Conservation (phyloP, 495 filamentous ascomycete genomes). For the Lepraria neglecta region DNA sequence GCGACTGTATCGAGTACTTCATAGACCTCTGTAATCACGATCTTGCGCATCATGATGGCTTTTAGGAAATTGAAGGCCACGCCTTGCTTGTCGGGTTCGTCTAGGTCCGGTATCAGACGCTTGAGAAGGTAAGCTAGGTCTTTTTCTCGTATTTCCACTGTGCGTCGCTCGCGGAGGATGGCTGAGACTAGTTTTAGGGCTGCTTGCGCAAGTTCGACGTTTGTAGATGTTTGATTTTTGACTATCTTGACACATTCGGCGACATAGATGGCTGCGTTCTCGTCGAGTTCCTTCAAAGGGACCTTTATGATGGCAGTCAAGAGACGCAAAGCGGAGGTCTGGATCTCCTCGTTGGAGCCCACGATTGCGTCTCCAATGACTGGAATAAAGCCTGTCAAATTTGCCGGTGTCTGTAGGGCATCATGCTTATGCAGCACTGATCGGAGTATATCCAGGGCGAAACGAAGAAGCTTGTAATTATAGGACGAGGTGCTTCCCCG, state of each 20-base stretch:
- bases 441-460: constrained; percentile 79
- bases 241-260: constrained; percentile 74
- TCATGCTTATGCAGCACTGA: constrained; percentile 75
- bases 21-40: constrained; percentile 82
- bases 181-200: constrained; percentile 80
- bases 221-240: constrained; percentile 68
- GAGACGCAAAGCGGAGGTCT: constrained; percentile 72
- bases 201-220: constrained; percentile 74
- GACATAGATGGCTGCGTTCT: constrained; percentile 68
- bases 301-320: constrained; percentile 82
- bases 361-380: constrained; percentile 82
- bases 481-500: constrained; percentile 64
- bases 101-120: constrained; percentile 79
- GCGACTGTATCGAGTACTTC: constrained; percentile 83
- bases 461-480: constrained; percentile 75
- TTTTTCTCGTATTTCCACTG: constrained; percentile 67
- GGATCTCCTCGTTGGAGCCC: constrained; percentile 80
- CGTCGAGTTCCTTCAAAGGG: constrained; percentile 62
- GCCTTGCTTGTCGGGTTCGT: constrained; percentile 84
- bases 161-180: constrained; percentile 72
- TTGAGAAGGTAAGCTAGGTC: constrained; percentile 79
- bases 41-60: constrained; percentile 73
- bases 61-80: constrained; percentile 89
- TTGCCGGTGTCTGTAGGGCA: constrained; percentile 65
- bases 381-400: constrained; percentile 77